These are phyloP conservation scores for Aspergillus eucalypticola DNA, from an alignment of 2,329 filamentous ascomycete genomes.

Conservation along the genomic window DNA sequence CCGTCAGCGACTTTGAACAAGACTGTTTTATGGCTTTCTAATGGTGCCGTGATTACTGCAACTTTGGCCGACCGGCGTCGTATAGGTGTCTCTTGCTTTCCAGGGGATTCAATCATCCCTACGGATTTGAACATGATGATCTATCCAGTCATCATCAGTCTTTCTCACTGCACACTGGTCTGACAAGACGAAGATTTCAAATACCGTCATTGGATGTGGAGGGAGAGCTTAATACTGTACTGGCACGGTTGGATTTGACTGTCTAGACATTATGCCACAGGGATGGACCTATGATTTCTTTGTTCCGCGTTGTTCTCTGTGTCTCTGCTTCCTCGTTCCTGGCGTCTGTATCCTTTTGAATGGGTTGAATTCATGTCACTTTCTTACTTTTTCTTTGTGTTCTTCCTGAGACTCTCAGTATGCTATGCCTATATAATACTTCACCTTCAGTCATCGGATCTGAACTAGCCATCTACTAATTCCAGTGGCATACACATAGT, in stretches of 20 bases:
- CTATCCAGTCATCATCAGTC: conserved; percentile 10
- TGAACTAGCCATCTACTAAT: not conserved
- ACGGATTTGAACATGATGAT: not conserved
- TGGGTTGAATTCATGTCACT: conserved; percentile 32
- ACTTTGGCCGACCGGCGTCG: conserved; percentile 9
- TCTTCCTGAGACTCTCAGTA: conserved; percentile 29
- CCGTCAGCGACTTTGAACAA: conserved; percentile 15
- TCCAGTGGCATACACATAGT: not conserved
- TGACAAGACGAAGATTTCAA: conserved; percentile 14
- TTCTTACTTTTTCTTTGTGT: conserved; percentile 18
- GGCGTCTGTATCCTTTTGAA: conserved; percentile 38
- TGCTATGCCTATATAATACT: conserved; percentile 40
- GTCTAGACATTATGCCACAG: conserved; percentile 33
- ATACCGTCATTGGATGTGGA: conserved; percentile 13
- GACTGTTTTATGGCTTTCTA: conserved; percentile 17
- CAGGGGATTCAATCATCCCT: conserved; percentile 4
- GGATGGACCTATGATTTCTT: conserved; percentile 28
- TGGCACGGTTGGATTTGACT: conserved; percentile 30
- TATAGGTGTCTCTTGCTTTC: conserved; percentile 6
- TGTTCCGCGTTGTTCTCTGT: conserved; percentile 28
- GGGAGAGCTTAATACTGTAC: conserved; percentile 17
- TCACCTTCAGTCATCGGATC: not conserved
- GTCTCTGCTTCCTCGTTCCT: conserved; percentile 30
- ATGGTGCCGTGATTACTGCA: conserved; percentile 16
- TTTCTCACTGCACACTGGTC: conserved; percentile 13